Evolutionary conservation across 352 stramenopile species (phyloP), one percentile per base, ranked within the genome.

Genomic region (Thraustochytrium sp.): DNA sequence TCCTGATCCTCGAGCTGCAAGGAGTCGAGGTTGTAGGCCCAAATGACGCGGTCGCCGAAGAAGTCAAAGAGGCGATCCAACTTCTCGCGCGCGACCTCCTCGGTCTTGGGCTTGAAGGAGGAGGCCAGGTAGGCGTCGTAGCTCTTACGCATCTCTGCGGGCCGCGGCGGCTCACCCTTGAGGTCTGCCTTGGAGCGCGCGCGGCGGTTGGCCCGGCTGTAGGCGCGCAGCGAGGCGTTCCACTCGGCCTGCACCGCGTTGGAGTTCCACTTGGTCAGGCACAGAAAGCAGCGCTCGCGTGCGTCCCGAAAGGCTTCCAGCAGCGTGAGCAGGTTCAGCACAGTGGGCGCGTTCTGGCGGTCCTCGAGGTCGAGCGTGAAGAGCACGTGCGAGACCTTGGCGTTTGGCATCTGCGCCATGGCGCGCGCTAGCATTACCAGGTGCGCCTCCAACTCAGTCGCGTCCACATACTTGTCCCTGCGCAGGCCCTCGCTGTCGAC

Each of bases 221-320:
- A 80, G n/a, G 42, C 36, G 29, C 31, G 53, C n/a, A 80, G 37
- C 21, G 26, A 23, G 0, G 21, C 18, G 51, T 80, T 80, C 68
- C 68, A 80, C 53, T 80, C 68, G 46, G 68, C 68, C 31, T 80
- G 68, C 48, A 80, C 68, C 13, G 68, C 34, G 49, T 80, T 80
- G 0, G 68, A 80, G 68, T 80, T 80, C 68, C 68, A 80, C 68
- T 80, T 80, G 34, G 68, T 63, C 29, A 80, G 23, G 51, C 68
- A 80, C 48, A 80, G 44, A 9, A 65, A 80, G 49, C 68, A 80
- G n/a, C 38, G 48, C 46, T 26, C 38, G 18, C 44, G 34, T 18
- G 23, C 31, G 42, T 64, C 53, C 38, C 36, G 31, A 53, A 80
- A 80, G 53, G 46, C 44, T 26, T 80, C 68, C 9, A 53, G 8